phyloP scores from a whole-genome alignment of 768 basidiomycete genomes.

The Russula virescens region DNA sequence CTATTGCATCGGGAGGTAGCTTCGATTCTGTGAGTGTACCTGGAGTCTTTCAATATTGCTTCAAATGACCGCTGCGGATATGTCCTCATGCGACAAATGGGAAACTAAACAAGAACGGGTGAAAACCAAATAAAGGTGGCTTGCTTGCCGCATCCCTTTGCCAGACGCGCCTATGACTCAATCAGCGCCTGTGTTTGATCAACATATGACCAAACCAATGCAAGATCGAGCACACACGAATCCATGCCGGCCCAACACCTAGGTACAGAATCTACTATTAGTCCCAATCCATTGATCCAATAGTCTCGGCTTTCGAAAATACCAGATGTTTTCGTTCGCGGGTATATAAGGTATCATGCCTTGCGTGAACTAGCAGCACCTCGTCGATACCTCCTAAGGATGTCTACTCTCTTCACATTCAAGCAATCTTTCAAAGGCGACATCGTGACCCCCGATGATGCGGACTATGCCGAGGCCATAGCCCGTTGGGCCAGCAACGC shows the following conservation, averaged over 20 bases:
- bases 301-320: not conserved
- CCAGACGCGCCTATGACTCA: too few relatives aligned
- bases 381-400: not conserved
- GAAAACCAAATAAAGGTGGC: too few relatives aligned
- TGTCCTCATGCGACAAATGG: too few relatives aligned
- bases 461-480: constrained; percentile 37
- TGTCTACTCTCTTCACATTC: constrained; percentile 24
- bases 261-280: too few relatives aligned
- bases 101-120: too few relatives aligned
- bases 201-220: too few relatives aligned
- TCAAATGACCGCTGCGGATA: not conserved
- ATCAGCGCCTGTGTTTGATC: too few relatives aligned
- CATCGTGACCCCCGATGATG: constrained; percentile 35
- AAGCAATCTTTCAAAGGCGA: constrained; percentile 38
- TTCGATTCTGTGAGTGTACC: not conserved
- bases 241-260: too few relatives aligned
- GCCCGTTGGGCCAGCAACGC: constrained; percentile 41
- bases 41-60: not conserved
- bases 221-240: too few relatives aligned
- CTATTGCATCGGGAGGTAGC: constrained; percentile 37
- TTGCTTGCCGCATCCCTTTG: too few relatives aligned
- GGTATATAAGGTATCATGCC: not conserved
- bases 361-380: not conserved
- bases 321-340: not conserved
- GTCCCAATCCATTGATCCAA: too few relatives aligned